These are phyloP conservation scores for Daedaleopsis sinensis DNA, from an alignment of 768 basidiomycete species.

Conservation along the genomic window DNA sequence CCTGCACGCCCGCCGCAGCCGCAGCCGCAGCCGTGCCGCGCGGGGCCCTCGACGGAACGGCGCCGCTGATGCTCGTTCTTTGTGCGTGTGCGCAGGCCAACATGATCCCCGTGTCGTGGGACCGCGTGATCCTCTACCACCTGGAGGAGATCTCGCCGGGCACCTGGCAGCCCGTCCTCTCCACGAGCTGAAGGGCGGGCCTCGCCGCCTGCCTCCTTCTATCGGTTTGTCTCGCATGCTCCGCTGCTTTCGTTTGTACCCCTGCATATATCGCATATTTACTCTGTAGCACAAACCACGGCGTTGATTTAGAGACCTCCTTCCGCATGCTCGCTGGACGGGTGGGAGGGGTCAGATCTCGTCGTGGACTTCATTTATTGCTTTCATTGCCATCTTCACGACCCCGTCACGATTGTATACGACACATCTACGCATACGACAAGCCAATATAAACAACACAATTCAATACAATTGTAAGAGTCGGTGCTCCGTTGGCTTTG, in stretches of 20 bases:
- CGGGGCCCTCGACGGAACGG: neutral
- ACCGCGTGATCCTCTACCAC: slow-evolving; percentile 69
- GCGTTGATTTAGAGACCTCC: neutral
- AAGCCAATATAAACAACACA: neutral
- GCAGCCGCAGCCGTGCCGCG: neutral
- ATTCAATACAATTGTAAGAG: neutral
- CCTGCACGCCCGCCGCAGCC: neutral
- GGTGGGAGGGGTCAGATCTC: neutral
- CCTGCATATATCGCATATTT: neutral
- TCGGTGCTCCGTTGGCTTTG: no score
- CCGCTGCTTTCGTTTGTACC: neutral
- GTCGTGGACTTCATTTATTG: neutral
- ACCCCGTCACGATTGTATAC: neutral
- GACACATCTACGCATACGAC: neutral
- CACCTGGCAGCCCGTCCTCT: slow-evolving; percentile 71
- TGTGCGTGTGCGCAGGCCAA: slow-evolving; percentile 50
- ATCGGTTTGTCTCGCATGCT: neutral
- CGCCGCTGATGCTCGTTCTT: slow-evolving; percentile 5
- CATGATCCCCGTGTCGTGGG: slow-evolving; percentile 68
- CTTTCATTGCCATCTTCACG: neutral
- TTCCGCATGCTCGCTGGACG: neutral
- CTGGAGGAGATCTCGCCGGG: slow-evolving; percentile 71
- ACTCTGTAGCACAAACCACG: neutral
- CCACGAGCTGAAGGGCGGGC: slow-evolving; percentile 26
- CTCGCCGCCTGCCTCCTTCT: neutral